A percentile compares a stretch with the other conserved stretches of the same genome.
Conservation (phyloP, 2,329 filamentous ascomycete species). For the Ascochyta koolunga region DNA sequence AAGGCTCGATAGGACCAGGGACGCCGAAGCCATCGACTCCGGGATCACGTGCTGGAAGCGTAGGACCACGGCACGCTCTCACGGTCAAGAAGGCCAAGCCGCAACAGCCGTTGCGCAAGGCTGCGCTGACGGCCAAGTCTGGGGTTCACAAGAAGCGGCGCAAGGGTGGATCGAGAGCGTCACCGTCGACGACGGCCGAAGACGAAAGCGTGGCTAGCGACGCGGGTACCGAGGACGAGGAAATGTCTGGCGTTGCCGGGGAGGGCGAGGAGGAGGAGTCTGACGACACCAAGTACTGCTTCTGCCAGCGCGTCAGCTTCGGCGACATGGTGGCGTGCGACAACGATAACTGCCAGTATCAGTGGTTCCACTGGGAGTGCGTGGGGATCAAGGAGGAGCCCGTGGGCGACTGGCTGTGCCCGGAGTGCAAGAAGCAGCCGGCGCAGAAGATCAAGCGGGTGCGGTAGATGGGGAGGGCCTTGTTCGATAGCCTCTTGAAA, state of each 20-base stretch:
- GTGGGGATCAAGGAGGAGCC: slow-evolving; percentile 58
- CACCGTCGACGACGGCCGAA: slow-evolving; percentile 53
- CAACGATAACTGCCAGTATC: slow-evolving; percentile 78
- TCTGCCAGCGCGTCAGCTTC: slow-evolving; percentile 82
- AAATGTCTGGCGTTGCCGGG: slow-evolving; percentile 57
- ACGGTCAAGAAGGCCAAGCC: slow-evolving; percentile 62
- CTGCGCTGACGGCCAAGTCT: slow-evolving; percentile 43
- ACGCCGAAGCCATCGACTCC: slow-evolving; percentile 65
- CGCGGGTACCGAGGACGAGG: slow-evolving; percentile 51
- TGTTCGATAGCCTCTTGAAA: slow-evolving; percentile 16
- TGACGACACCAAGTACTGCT: slow-evolving; percentile 79
- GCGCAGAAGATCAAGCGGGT: slow-evolving; percentile 50
- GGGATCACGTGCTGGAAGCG: slow-evolving; percentile 64
- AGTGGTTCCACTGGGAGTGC: slow-evolving; percentile 85
- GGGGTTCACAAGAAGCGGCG: slow-evolving; percentile 47
- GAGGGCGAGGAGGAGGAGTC: slow-evolving; percentile 67
- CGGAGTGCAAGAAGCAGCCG: slow-evolving; percentile 49
- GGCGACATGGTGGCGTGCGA: slow-evolving; percentile 91
- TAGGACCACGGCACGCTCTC: slow-evolving; percentile 59
- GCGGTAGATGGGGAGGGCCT: slow-evolving; percentile 35
- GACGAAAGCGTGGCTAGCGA: slow-evolving; percentile 61
- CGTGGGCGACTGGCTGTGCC: slow-evolving; percentile 58
- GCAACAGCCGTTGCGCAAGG: slow-evolving; percentile 54
- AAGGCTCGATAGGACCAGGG: slow-evolving; percentile 67
- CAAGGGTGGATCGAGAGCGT: slow-evolving; percentile 46